Conservation (phyloP, 495 filamentous ascomycete genomes). For the Recurvomyces mirabilis region DNA sequence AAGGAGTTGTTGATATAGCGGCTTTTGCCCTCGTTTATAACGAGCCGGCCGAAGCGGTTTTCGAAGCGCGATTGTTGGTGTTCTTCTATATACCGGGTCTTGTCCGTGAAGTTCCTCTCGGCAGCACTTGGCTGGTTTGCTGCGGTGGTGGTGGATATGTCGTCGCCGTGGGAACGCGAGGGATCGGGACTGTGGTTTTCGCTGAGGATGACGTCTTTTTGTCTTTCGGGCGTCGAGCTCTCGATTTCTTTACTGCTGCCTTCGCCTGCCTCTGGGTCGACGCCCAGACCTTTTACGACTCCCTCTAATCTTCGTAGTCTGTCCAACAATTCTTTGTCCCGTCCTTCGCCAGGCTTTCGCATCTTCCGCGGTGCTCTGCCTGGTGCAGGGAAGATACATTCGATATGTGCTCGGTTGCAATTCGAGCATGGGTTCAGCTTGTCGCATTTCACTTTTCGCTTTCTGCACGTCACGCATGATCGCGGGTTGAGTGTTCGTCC, state of each 20-base stretch:
- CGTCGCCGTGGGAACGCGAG: background rate
- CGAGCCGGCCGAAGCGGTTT: conserved; percentile 54
- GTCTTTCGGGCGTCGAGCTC: background rate
- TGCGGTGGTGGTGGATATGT: too few species aligned
- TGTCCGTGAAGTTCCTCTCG: conserved; percentile 7
- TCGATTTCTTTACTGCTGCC: background rate
- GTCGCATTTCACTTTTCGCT: conserved; percentile 80
- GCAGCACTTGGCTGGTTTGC: background rate
- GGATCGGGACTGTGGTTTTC: too few species aligned
- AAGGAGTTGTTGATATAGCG: conserved; percentile 82
- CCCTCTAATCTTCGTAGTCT: conserved; percentile 68
- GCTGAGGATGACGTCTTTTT: background rate
- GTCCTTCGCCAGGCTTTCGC: conserved; percentile 54
- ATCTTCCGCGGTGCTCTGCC: conserved; percentile 66
- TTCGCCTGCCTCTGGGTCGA: background rate
- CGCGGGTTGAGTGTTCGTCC: conserved; percentile 44
- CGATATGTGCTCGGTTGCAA: conserved; percentile 63
- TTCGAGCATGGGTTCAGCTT: conserved; percentile 76
- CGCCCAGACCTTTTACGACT: conserved; percentile 59
- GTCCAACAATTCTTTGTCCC: conserved; percentile 53
- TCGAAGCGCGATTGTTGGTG: conserved; percentile 34
- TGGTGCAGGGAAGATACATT: conserved; percentile 75
- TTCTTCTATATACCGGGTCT: conserved; percentile 26
- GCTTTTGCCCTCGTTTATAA: conserved; percentile 67
- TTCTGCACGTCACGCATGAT: conserved; percentile 74